phyloP scores from a whole-genome alignment of 208 protist genomes.

The Trypanosoma brucei region DNA sequence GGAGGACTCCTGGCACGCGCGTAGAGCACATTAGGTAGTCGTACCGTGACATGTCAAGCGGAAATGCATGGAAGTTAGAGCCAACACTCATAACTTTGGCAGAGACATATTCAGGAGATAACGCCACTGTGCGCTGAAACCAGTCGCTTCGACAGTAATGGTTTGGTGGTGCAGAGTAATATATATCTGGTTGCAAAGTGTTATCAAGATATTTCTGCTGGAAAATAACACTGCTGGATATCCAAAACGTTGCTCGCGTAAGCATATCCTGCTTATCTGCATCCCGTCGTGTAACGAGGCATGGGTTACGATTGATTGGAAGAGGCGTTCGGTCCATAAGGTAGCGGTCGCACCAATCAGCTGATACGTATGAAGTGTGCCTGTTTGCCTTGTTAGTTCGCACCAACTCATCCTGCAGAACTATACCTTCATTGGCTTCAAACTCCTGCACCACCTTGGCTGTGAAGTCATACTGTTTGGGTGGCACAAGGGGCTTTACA shows the following conservation, averaged over 20 bases:
- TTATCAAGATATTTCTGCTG: conserved; percentile 74
- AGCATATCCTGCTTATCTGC: conserved; percentile 60
- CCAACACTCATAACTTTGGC: conserved; percentile 39
- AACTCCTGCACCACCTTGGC: conserved; percentile 46
- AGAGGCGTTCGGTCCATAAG: conserved; percentile 54
- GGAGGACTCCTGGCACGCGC: conserved; percentile 65
- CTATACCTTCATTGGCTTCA: conserved; percentile 34
- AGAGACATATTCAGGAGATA: conserved; percentile 55
- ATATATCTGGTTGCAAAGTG: conserved; percentile 59
- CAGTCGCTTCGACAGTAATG: conserved; percentile 67
- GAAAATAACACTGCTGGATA: conserved; percentile 60
- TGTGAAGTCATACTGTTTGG: conserved; percentile 33
- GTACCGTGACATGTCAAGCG: conserved; percentile 80
- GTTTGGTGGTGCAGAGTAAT: conserved; percentile 24
- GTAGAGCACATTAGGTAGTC: conserved; percentile 82
- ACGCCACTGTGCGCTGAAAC: conserved; percentile 71
- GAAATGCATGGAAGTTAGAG: conserved; percentile 52
- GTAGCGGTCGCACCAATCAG: conserved; percentile 65
- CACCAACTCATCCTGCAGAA: conserved; percentile 65
- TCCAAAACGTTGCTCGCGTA: conserved; percentile 65
- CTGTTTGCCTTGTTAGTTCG: conserved; percentile 74
- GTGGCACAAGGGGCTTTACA: conserved; percentile 52
- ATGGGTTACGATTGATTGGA: conserved; percentile 60
- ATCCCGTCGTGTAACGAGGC: conserved; percentile 49
- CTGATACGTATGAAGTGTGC: conserved; percentile 85